Evolutionary conservation across 345 rosid species (phyloP).

Genomic region (Aurinia saxatilis): DNA sequence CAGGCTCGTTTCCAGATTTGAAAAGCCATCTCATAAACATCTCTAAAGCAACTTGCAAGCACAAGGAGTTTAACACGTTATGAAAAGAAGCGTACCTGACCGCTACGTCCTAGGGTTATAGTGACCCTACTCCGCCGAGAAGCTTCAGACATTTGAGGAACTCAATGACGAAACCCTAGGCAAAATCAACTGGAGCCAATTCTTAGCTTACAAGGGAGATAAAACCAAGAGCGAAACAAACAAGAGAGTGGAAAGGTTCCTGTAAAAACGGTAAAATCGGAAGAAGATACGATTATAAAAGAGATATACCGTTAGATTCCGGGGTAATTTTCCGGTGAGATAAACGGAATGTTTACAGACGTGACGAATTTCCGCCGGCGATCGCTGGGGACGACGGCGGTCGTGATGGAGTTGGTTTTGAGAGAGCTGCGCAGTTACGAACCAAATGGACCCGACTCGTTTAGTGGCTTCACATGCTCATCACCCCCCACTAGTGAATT

Average conservation of each 20-base stretch:
- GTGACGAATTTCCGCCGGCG: not conserved
- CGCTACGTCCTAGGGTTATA: constrained; percentile 74
- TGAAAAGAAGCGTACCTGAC: constrained; percentile 49
- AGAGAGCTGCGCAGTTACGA: not conserved
- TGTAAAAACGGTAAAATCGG: not conserved
- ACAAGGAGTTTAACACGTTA: not conserved
- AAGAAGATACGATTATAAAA: not conserved
- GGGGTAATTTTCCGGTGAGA: not conserved
- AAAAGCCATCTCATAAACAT: not conserved
- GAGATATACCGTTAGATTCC: not conserved
- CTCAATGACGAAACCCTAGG: constrained; percentile 34
- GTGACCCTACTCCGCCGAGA: constrained; percentile 63
- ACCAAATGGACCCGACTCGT: constrained; percentile 8
- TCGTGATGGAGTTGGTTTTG: not conserved
- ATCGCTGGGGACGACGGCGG: constrained; percentile 9
- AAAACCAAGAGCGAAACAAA: constrained; percentile 3
- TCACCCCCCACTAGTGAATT: not conserved
- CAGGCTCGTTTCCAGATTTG: not conserved
- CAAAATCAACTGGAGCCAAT: constrained; percentile 11
- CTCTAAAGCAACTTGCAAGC: not conserved
- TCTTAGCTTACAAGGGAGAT: not conserved
- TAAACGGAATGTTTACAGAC: not conserved
- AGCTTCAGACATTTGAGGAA: constrained; percentile 58
- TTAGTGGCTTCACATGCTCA: constrained; percentile 16
- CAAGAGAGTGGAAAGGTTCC: not conserved